A percentile compares a stretch with the other conserved stretches of the same genome.
Conservation (phyloP, 768 basidiomycete species). For the Russula olivacea region DNA sequence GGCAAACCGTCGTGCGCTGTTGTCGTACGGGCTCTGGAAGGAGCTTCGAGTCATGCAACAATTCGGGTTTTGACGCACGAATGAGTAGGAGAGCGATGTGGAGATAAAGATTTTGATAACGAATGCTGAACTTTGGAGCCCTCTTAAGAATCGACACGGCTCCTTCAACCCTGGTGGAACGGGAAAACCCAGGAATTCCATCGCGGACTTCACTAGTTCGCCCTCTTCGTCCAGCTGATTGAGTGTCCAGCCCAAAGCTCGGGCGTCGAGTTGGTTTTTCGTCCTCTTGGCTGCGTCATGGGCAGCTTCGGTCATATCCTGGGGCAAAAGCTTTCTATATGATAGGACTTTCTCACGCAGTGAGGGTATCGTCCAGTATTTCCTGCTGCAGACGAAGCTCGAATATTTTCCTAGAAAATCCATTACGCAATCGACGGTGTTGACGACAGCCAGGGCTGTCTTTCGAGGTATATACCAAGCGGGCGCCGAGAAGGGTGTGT, state of each 20-base stretch:
- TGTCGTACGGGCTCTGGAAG: neutral
- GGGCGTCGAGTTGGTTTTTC: neutral
- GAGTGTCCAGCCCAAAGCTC: constrained; percentile 11
- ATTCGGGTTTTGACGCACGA: neutral
- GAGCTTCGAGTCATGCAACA: neutral
- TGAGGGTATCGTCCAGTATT: too few species aligned
- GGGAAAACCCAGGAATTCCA: constrained; percentile 5
- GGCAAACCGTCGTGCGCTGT: neutral
- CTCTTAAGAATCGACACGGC: neutral
- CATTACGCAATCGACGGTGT: neutral
- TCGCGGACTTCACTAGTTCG: constrained; percentile 1
- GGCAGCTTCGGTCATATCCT: neutral
- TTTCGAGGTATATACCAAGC: neutral
- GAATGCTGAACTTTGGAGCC: neutral
- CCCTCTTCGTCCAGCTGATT: constrained; percentile 8
- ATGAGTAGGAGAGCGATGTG: neutral
- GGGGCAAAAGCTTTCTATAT: neutral
- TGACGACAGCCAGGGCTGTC: neutral
- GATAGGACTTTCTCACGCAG: neutral
- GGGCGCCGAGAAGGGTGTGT: neutral
- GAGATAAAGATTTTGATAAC: neutral
- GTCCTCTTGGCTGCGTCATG: neutral
- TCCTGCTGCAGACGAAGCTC: too few species aligned
- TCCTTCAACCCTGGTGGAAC: neutral
- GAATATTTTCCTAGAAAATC: neutral